A percentile compares a stretch with the other conserved stretches of the same genome.
Evolutionary conservation across 2,329 filamentous ascomycete genomes (phyloP).

Genomic region (Ophiognomonia clavigignenti-juglandacearum): DNA sequence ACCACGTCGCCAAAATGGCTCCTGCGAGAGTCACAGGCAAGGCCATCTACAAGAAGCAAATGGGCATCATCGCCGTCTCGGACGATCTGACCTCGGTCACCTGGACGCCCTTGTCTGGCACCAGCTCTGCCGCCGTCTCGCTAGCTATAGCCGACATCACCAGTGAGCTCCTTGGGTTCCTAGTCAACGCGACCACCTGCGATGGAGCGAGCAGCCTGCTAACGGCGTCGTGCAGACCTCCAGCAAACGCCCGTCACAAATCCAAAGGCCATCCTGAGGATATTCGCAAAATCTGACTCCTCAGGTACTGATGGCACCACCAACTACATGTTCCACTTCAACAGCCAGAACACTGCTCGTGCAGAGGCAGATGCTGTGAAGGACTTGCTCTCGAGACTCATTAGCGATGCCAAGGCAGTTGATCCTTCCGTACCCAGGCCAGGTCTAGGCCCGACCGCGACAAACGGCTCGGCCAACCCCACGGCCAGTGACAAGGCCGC

Average conservation of each 20-base stretch:
- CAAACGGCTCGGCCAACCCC: conserved; percentile 37
- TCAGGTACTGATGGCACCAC: conserved; percentile 49
- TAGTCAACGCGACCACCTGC: too few species aligned
- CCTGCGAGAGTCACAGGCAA: conserved; percentile 60
- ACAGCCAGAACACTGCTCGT: conserved; percentile 68
- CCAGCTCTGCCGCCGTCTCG: conserved; percentile 60
- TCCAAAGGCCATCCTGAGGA: conserved; percentile 88
- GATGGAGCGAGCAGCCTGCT: conserved; percentile 4
- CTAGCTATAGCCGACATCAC: conserved; percentile 73
- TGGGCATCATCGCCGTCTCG: conserved; percentile 75
- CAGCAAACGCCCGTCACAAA: conserved; percentile 90
- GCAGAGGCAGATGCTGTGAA: conserved; percentile 82
- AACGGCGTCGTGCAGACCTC: conserved; percentile 57
- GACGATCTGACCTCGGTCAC: conserved; percentile 68
- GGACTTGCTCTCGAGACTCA: conserved; percentile 71
- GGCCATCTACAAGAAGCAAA: conserved; percentile 90
- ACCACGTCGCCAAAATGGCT: conserved; percentile 39
- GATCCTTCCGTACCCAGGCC: conserved; percentile 49
- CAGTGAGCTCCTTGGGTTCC: conserved; percentile 49
- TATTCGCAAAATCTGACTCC: conserved; percentile 67
- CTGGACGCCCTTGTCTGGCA: conserved; percentile 70
- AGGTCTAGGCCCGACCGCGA: conserved; percentile 27
- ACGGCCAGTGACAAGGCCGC: conserved; percentile 75
- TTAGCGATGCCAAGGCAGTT: conserved; percentile 61
- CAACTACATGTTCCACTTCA: conserved; percentile 85